These are phyloP conservation scores for Hymenochaete sp. DNA, from an alignment of 1,284 basidiomycete species.

Conservation along the genomic window DNA sequence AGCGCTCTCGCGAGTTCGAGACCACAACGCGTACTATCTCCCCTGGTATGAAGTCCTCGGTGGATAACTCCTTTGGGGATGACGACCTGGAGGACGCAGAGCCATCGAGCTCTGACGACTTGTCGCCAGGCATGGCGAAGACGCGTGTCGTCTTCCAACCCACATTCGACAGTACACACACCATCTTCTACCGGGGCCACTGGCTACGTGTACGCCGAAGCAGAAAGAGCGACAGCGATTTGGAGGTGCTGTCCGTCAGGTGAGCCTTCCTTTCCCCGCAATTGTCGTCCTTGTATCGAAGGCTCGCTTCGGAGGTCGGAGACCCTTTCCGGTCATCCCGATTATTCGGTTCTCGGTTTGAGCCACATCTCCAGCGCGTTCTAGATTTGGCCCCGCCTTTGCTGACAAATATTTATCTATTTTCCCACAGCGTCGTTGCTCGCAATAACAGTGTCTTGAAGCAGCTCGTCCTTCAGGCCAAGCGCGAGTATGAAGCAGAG, in stretches of 20 bases:
- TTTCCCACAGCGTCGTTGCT: slow-evolving; percentile 54
- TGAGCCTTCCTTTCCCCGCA: slow-evolving; percentile 24
- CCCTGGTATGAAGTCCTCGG: slow-evolving; percentile 41
- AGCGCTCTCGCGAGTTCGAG: slow-evolving; percentile 75
- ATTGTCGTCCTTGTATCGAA: not conserved
- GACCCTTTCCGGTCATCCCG: slow-evolving; percentile 6
- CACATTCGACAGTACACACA: slow-evolving; percentile 74
- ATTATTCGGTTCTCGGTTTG: not conserved
- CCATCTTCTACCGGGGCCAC: slow-evolving; percentile 73
- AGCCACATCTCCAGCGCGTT: slow-evolving; percentile 10
- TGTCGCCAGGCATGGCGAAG: slow-evolving; percentile 53
- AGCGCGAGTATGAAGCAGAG: slow-evolving; percentile 76
- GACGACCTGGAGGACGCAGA: slow-evolving; percentile 48
- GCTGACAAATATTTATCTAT: slow-evolving; percentile 10
- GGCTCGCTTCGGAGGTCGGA: not conserved
- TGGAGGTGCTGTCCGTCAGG: slow-evolving; percentile 69
- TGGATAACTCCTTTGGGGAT: slow-evolving; percentile 54
- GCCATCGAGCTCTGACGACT: slow-evolving; percentile 33
- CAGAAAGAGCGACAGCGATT: slow-evolving; percentile 55
- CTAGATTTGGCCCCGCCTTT: too few relatives aligned
- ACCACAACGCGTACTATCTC: slow-evolving; percentile 63
- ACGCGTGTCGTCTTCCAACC: slow-evolving; percentile 79
- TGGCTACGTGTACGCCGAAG: slow-evolving; percentile 67
- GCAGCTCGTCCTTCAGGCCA: slow-evolving; percentile 79
- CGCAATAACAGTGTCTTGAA: slow-evolving; percentile 72